These are phyloP conservation scores for Nakaseomyces sp. DNA, from an alignment of 1,139 yeast species.

Conservation along the genomic window DNA sequence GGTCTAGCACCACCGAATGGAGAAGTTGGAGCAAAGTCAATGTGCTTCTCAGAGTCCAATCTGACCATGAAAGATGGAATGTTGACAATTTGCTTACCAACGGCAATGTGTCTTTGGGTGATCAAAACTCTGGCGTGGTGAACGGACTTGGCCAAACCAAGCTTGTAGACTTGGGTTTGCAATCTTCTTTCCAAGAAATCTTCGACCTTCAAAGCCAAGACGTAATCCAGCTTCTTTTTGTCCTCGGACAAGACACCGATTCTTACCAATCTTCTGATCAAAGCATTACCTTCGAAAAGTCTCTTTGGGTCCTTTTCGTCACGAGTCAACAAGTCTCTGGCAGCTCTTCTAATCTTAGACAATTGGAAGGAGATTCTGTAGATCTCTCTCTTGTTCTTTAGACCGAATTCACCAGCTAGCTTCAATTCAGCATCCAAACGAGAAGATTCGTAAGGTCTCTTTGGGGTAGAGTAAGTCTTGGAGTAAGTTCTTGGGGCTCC, in stretches of 20 bases:
- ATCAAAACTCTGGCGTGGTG: conserved; percentile 99
- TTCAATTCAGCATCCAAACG: conserved; percentile 98
- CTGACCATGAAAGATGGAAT: conserved; percentile 99
- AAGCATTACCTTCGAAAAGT: conserved; percentile 99
- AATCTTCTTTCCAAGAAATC: conserved; percentile 99
- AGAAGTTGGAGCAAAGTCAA: conserved; percentile 97
- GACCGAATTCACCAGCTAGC: conserved; percentile 98
- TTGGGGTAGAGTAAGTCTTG: conserved; percentile 98
- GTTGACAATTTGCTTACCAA: conserved; percentile 98
- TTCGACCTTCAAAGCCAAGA: conserved; percentile 91
- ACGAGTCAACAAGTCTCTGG: conserved; percentile 98
- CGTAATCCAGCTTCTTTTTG: conserved; percentile 99
- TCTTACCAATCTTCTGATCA: conserved; percentile 41
- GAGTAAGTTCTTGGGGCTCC: conserved; percentile 99
- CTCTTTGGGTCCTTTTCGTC: conserved; percentile 99
- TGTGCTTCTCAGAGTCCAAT: conserved; percentile 99
- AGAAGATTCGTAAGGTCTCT: conserved; percentile 95
- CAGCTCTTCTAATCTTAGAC: conserved; percentile 99
- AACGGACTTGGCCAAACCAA: conserved; percentile 98
- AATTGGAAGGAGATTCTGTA: conserved; percentile 63
- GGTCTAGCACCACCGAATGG: conserved; percentile 99
- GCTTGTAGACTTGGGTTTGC: conserved; percentile 99
- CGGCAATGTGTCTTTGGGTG: conserved; percentile 98
- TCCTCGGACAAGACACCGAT: conserved; percentile 98
- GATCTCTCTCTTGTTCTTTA: conserved; percentile 98